phyloP scores from a whole-genome alignment of 1,284 basidiomycete species.

The Bjerkandera adusta region DNA sequence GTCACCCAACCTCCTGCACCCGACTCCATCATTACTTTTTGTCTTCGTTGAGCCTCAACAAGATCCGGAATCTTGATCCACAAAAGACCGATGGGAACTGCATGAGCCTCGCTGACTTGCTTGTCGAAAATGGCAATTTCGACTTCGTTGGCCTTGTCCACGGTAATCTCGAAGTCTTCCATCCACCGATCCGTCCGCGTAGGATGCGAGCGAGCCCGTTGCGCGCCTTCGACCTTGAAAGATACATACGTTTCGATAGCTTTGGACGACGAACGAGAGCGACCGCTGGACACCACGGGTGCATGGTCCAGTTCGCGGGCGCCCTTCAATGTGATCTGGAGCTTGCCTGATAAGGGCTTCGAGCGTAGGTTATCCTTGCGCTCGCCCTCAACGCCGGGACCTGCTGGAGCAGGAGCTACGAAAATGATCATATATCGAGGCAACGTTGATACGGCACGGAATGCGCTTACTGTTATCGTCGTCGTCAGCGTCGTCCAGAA shows the following conservation, averaged over 20 bases:
- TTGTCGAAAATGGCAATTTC: conserved; percentile 97
- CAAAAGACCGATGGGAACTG: conserved; percentile 91
- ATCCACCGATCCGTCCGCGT: conserved; percentile 96
- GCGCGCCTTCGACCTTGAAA: conserved; percentile 95
- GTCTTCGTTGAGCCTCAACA: conserved; percentile 91
- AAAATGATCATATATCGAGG: background rate
- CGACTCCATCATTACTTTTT: conserved; percentile 85
- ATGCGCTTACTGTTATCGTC: conserved; percentile 57
- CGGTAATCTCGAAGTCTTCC: conserved; percentile 94
- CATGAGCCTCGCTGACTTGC: conserved; percentile 73
- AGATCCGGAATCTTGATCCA: conserved; percentile 97
- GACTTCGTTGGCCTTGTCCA: conserved; percentile 98
- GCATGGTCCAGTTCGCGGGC: conserved; percentile 96
- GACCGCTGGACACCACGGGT: conserved; percentile 57
- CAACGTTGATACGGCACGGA: conserved; percentile 6
- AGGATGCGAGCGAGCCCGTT: conserved; percentile 89
- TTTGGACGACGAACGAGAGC: conserved; percentile 76
- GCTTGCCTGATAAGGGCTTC: conserved; percentile 92
- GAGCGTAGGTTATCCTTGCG: conserved; percentile 88
- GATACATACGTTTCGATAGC: conserved; percentile 89
- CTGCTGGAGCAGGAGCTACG: conserved; percentile 27
- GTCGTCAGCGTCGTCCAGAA: conserved; percentile 87
- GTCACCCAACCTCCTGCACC: conserved; percentile 94
- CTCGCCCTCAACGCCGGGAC: conserved; percentile 75
- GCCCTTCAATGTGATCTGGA: conserved; percentile 85